phyloP scores from a whole-genome alignment of 2,329 filamentous ascomycete species.

The Fusarium decemcellulare region DNA sequence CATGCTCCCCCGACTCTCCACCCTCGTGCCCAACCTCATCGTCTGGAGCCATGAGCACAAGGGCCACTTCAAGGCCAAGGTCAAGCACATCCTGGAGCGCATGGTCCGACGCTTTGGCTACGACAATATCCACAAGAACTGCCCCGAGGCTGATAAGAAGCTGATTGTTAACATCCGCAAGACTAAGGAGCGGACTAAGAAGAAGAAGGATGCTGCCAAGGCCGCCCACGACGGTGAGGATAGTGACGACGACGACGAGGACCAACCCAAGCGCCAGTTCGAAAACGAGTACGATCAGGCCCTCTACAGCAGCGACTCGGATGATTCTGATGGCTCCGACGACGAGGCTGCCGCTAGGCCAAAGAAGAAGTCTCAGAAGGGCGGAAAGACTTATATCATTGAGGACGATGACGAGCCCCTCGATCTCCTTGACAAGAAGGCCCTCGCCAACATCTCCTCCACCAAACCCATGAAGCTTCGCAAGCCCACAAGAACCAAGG shows the following conservation, averaged over 20 bases:
- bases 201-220: conserved; percentile 82
- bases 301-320: conserved; percentile 86
- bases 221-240: conserved; percentile 71
- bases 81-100: conserved; percentile 97
- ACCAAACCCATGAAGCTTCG: conserved; percentile 82
- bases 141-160: conserved; percentile 89
- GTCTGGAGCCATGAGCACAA: conserved; percentile 99
- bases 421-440: conserved; percentile 90
- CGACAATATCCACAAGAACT: conserved; percentile 82
- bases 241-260: conserved; percentile 67
- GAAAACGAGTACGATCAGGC: conserved; percentile 96
- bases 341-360: conserved; percentile 68
- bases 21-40: conserved; percentile 90
- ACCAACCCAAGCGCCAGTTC: conserved; percentile 72
- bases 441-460: conserved; percentile 92
- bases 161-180: conserved; percentile 96
- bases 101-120: conserved; percentile 94
- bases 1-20: conserved; percentile 81
- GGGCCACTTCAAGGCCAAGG: conserved; percentile 95
- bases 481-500: conserved; percentile 70
- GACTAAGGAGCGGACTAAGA: conserved; percentile 90
- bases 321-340: conserved; percentile 65
- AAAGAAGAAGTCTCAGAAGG: conserved; percentile 69
- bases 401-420: conserved; percentile 96
- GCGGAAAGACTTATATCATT: conserved; percentile 85